phyloP scores from a whole-genome alignment of 306 rosid species.

The Erythrophleum fordii region DNA sequence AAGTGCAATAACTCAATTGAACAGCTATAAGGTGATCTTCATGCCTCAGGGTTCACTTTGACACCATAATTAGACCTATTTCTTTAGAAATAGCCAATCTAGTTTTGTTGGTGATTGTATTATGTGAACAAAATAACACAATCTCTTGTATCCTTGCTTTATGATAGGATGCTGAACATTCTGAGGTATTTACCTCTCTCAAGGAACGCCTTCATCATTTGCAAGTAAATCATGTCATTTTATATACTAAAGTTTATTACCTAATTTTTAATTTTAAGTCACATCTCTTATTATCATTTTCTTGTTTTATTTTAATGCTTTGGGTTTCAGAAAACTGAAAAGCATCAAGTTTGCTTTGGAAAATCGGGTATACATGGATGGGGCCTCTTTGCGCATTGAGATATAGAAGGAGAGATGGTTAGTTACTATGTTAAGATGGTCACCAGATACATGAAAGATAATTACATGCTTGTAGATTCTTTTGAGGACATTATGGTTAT shows the following conservation, averaged over 20 bases:
- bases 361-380: conserved; percentile 95
- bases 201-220: conserved; percentile 76
- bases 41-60: conserved; percentile 25
- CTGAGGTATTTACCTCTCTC: conserved; percentile 64
- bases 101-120: conserved; percentile 25
- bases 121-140: neutral
- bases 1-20: conserved; percentile 58
- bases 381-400: conserved; percentile 93
- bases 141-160: conserved; percentile 34
- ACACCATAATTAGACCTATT: conserved; percentile 6
- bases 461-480: conserved; percentile 3
- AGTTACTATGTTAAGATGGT: conserved; percentile 36
- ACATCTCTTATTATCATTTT: neutral
- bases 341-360: conserved; percentile 73
- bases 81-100: conserved; percentile 16
- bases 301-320: conserved; percentile 7
- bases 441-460: conserved; percentile 2
- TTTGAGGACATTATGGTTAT: conserved; percentile 1
- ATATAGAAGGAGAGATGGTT: conserved; percentile 96
- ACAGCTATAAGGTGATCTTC: conserved; percentile 55
- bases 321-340: conserved; percentile 75
- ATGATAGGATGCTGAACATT: conserved; percentile 64
- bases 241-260: conserved; percentile 25
- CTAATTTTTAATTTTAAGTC: conserved; percentile 14
- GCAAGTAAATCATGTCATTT: conserved; percentile 58